phyloP scores from a whole-genome alignment of 495 filamentous ascomycete species.

The Penicillium dipodomyicola region DNA sequence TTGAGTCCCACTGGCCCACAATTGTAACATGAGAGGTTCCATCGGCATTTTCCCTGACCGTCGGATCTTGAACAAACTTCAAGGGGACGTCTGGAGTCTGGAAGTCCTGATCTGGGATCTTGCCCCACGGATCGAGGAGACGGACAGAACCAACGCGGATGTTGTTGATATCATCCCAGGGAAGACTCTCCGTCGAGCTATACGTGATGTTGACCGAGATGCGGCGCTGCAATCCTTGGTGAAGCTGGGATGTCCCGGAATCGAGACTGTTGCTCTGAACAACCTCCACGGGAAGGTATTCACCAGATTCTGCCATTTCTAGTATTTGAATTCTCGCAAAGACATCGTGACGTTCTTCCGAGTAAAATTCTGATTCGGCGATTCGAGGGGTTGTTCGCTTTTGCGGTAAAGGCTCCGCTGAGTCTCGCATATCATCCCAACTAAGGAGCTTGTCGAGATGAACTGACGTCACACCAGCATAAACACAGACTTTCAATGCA shows the following conservation, averaged over 20 bases:
- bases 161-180: conserved; percentile 76
- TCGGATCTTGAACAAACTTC: conserved; percentile 70
- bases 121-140: conserved; percentile 79
- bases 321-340: conserved; percentile 83
- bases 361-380: conserved; percentile 87
- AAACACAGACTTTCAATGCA: conserved; percentile 84
- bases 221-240: conserved; percentile 90
- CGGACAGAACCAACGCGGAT: conserved; percentile 76
- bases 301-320: conserved; percentile 85
- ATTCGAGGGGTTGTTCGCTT: conserved; percentile 70
- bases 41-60: conserved; percentile 77
- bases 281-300: conserved; percentile 90
- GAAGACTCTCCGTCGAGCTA: conserved; percentile 80
- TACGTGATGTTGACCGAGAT: conserved; percentile 83
- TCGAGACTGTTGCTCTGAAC: conserved; percentile 80
- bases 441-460: conserved; percentile 96
- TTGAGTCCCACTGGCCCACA: conserved; percentile 93
- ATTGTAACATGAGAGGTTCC: conserved; percentile 87
- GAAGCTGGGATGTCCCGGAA: conserved; percentile 85
- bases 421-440: conserved; percentile 97
- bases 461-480: conserved; percentile 86
- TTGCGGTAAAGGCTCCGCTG: conserved; percentile 45
- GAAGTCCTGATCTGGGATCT: conserved; percentile 73
- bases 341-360: conserved; percentile 89
- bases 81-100: conserved; percentile 70